These are phyloP conservation scores for Populus tomentosa DNA, from an alignment of 441 rosid genomes.

Conservation along the genomic window DNA sequence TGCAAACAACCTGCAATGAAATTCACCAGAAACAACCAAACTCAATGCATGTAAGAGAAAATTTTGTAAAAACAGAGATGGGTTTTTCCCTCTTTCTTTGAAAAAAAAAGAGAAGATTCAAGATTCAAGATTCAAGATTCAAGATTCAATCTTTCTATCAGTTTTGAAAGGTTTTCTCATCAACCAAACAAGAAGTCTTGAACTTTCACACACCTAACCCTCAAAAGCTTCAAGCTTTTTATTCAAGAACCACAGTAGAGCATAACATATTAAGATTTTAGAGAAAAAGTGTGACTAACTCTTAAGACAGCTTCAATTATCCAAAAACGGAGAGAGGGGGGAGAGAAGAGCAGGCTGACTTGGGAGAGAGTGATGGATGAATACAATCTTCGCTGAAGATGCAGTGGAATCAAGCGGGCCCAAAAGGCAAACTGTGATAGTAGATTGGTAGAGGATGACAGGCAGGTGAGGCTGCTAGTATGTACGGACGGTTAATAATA, in stretches of 20 bases:
- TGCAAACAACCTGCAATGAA: constrained; percentile 26
- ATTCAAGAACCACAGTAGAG: not conserved
- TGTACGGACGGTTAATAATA: not conserved
- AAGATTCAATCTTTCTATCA: not conserved
- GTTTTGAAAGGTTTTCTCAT: not conserved
- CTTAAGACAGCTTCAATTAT: not conserved
- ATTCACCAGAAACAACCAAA: constrained; percentile 12
- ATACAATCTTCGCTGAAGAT: not conserved
- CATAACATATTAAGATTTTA: not conserved
- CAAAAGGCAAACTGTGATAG: not conserved
- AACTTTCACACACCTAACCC: not conserved
- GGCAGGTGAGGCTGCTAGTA: not conserved
- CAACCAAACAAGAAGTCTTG: not conserved
- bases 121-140: not conserved
- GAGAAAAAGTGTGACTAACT: not conserved
- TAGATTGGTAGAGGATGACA: not conserved
- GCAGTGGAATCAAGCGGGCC: not conserved
- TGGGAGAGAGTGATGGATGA: not conserved
- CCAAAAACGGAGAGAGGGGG: not conserved
- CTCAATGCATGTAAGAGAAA: not conserved
- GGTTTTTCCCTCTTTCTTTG: not conserved
- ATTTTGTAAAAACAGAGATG: not conserved
- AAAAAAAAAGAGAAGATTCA: too few relatives aligned
- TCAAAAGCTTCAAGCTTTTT: not conserved
- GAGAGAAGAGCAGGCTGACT: not conserved